A percentile compares a stretch with the other conserved stretches of the same genome.
Conservation (phyloP, 306 rosid species). For the Quercus aquifolioides region DNA sequence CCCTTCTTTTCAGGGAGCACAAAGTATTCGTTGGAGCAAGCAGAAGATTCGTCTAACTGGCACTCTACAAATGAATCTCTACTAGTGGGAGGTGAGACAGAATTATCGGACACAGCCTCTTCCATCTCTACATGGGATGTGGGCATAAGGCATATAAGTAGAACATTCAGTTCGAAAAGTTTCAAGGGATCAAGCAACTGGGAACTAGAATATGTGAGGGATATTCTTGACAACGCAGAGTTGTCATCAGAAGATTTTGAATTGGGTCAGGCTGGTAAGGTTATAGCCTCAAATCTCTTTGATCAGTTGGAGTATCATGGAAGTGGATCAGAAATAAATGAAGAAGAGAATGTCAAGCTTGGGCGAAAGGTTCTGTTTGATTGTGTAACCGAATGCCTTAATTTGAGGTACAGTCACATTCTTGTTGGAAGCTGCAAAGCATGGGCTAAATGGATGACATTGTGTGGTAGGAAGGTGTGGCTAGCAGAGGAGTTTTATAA, state of each 20-base stretch:
- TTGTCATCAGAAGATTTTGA: constrained; percentile 50
- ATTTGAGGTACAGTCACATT: constrained; percentile 36
- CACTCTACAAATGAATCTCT: constrained; percentile 33
- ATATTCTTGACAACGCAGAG: constrained; percentile 48
- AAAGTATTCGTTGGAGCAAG: constrained; percentile 40
- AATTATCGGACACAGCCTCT: constrained; percentile 39
- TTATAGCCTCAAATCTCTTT: constrained; percentile 56
- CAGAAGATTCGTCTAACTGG: constrained; percentile 33
- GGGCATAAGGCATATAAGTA: constrained; percentile 25
- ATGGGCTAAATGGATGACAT: constrained; percentile 43
- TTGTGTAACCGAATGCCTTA: constrained; percentile 53
- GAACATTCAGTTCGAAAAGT: constrained; percentile 20
- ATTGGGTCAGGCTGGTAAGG: constrained; percentile 28
- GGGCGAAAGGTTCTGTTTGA: constrained; percentile 63
- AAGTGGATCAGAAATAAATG: constrained; percentile 21
- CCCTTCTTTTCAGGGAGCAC: constrained; percentile 52
- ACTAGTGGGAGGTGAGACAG: constrained; percentile 27
- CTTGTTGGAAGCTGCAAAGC: constrained; percentile 48
- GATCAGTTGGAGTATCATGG: constrained; percentile 46
- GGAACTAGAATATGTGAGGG: constrained; percentile 63
- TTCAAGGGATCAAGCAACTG: constrained; percentile 36
- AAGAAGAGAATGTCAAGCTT: constrained; percentile 39
- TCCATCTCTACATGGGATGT: constrained; percentile 18
- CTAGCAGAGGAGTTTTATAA: constrained; percentile 58
- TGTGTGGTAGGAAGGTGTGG: constrained; percentile 37